Evolutionary conservation across 1,139 yeast genomes (phyloP), one percentile per base, ranked within the genome.

Genomic region (Hyphopichia buzzinii): DNA sequence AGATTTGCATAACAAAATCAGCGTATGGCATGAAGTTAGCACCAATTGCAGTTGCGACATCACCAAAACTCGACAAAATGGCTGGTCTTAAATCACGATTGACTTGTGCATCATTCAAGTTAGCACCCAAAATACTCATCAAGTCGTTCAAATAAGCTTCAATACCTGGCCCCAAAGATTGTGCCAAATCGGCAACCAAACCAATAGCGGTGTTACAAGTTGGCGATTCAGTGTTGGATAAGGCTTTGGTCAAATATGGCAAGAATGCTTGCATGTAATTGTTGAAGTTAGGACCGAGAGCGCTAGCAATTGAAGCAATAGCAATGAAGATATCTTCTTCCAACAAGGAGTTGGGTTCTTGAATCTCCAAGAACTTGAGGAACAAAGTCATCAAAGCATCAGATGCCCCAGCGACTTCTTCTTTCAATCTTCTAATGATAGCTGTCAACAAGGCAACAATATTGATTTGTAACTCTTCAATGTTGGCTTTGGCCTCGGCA

Each of bases 301-400:
- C 84, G 29, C 84, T 74, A 1, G 97, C 94, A 39, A 92, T 77
- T 0, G 98, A 87, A 28, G 96, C 85, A 46, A 94, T 80, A 10
- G 96, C 95, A 56, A 88, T 85, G 59, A 88, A 87, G 6, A 92
- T 80, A 59, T 92, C 98, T 62, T 94, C 98, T 61, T 92, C 97
- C 41, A 90, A 84, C 44, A 85, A 70, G 3, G 96, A 83, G 54
- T 87, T 84, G 59, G 78, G 65, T 56, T 76, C 72, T 55, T 82
- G 79, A 8, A 68, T 59, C 37, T 68, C 75, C 51, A 84, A 66
- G 51, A 92, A 69, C 52, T 79, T 84, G 53, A 90, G 67, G 54
- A 90, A 82, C 59, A 89, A 68, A 29, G 79, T 78, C 97, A 94
- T 90, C 56, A 94, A 73, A 57, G 73, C 77, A 56, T 90, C 96